A percentile compares a stretch with the other conserved stretches of the same genome.
These are phyloP conservation scores for Vicia villosa DNA, from an alignment of 306 rosid genomes.

Conservation along the genomic window DNA sequence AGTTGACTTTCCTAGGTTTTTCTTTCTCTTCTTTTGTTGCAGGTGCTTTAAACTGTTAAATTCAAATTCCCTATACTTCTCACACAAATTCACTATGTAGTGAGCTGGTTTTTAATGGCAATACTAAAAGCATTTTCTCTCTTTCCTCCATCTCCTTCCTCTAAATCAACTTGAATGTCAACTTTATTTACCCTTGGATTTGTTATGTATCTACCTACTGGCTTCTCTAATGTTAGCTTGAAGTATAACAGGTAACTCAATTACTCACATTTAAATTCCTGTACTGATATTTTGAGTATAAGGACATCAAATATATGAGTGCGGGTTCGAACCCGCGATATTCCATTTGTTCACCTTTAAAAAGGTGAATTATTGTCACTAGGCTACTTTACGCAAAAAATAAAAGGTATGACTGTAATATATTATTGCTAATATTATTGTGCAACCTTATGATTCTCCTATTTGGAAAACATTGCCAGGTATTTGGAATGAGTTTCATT, in stretches of 20 bases:
- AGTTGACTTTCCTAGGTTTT: constrained; percentile 26
- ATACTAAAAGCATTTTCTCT: constrained; percentile 66
- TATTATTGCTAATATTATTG: too few relatives aligned
- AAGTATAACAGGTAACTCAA: constrained; percentile 76
- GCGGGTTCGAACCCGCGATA: too few relatives aligned
- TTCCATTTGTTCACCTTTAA: too few relatives aligned
- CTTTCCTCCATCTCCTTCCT: constrained; percentile 76
- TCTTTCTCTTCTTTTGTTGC: constrained; percentile 35
- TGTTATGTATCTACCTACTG: constrained; percentile 88
- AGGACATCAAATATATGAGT: too few relatives aligned
- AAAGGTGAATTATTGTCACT: too few relatives aligned
- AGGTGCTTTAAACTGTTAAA: constrained; percentile 78
- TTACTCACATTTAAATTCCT: constrained; percentile 30
- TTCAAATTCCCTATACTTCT: constrained; percentile 83
- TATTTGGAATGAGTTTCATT: too few relatives aligned
- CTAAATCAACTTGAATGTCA: constrained; percentile 65
- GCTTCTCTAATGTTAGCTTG: constrained; percentile 91
- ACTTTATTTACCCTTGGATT: constrained; percentile 75
- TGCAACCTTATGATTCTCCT: too few relatives aligned
- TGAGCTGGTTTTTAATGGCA: constrained; percentile 92
- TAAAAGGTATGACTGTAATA: too few relatives aligned
- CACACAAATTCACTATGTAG: constrained; percentile 77
- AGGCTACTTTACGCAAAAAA: too few relatives aligned
- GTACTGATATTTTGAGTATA: too few relatives aligned
- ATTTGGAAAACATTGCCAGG: too few relatives aligned